Conservation (phyloP, 345 rosid genomes). For the Durio zibethinus region DNA sequence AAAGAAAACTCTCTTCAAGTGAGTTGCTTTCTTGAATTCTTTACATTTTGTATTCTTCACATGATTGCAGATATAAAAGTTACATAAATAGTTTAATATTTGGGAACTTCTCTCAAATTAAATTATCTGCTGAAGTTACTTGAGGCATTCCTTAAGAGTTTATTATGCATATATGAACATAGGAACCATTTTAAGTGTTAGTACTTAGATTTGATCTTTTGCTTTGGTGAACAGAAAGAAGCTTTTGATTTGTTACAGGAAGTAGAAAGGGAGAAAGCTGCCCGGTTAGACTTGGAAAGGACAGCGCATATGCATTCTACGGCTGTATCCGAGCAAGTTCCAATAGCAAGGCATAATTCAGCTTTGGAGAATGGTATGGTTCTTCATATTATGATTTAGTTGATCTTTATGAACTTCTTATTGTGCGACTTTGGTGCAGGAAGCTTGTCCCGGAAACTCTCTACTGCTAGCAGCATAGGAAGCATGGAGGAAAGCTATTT, state of each 20-base stretch:
- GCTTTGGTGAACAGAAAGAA: background rate
- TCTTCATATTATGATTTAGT: conserved; percentile 5
- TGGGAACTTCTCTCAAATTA: background rate
- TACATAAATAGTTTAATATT: background rate
- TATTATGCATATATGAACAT: background rate
- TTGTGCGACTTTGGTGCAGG: conserved; percentile 41
- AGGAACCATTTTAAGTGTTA: background rate
- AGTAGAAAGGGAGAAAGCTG: conserved; percentile 81
- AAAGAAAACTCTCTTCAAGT: background rate
- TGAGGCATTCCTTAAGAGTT: background rate
- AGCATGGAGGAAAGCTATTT: conserved; percentile 97
- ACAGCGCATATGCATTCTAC: conserved; percentile 49
- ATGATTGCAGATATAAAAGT: background rate
- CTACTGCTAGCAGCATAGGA: conserved; percentile 83
- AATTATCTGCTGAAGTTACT: background rate
- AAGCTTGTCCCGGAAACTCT: conserved; percentile 64
- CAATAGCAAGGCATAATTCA: conserved; percentile 53
- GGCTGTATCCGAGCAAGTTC: conserved; percentile 53
- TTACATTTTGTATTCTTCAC: background rate
- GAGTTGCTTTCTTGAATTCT: background rate
- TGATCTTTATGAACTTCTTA: conserved; percentile 14
- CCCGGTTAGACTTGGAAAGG: conserved; percentile 82
- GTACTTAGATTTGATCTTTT: background rate
- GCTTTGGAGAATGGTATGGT: conserved; percentile 68
- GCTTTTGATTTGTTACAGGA: conserved; percentile 47